These are phyloP conservation scores for Eurotiales sp. DNA, from an alignment of 2,329 filamentous ascomycete genomes.

Conservation along the genomic window DNA sequence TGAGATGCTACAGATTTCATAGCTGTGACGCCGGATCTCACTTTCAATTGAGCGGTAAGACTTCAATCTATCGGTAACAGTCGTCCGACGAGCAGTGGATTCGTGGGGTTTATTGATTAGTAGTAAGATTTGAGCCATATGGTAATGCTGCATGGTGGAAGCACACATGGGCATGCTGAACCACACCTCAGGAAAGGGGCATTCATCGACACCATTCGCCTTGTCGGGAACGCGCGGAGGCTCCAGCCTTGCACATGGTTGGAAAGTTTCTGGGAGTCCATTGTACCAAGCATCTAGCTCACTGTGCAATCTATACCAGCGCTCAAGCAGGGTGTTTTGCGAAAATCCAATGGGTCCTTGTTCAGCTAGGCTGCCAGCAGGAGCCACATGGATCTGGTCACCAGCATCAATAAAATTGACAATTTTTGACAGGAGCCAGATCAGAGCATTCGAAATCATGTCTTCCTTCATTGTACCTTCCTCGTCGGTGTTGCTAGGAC, in stretches of 20 bases:
- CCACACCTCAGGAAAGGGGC: conserved; percentile 57
- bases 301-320: conserved; percentile 51
- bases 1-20: conserved; percentile 60
- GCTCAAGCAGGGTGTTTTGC: conserved; percentile 42
- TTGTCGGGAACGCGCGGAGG: conserved; percentile 24
- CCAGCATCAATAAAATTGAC: conserved; percentile 62
- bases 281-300: conserved; percentile 59
- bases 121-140: conserved; percentile 41
- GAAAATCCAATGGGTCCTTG: conserved; percentile 30
- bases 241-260: conserved; percentile 51
- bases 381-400: conserved; percentile 43
- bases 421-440: conserved; percentile 64
- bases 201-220: conserved; percentile 24
- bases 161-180: conserved; percentile 64
- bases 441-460: conserved; percentile 59
- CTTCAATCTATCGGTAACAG: conserved; percentile 52
- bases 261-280: conserved; percentile 58
- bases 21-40: conserved; percentile 55
- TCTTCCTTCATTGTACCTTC: conserved; percentile 57
- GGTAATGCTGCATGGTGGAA: conserved; percentile 53
- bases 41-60: conserved; percentile 57
- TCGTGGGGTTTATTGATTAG: conserved; percentile 42
- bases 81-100: conserved; percentile 47
- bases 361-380: conserved; percentile 22
- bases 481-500: conserved; percentile 40